Evolutionary conservation across 768 basidiomycete species (phyloP), one percentile per base, ranked within the genome.

Genomic region (Pleurotus platypus): DNA sequence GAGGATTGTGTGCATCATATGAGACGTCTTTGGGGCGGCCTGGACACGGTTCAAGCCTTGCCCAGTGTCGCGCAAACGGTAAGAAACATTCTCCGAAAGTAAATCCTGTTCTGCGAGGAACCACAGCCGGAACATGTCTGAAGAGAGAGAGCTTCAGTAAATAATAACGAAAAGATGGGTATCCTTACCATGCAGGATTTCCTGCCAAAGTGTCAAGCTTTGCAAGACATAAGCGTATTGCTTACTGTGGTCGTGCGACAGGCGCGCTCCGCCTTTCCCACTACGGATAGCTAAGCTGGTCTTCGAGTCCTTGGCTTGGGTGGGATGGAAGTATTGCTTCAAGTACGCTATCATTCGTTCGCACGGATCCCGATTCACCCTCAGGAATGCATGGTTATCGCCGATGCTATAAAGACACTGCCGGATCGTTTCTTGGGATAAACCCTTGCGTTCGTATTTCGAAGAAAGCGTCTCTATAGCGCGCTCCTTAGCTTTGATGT

Each of bases 11-110:
- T 92, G 90, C 92, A 93, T 93, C 84, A 90, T 86, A 26, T 89
- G 84, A n/a, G 90, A 85, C 2, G 92, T 94, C 69, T 92, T 93
- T 11, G 92, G 92, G 2, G 92, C 83, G 0, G 85, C 83, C 67
- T 93, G 92, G 9, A 94, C 90, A 46, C 92, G 87, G 71, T 94
- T 94, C 55, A 94, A 78, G n/a, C 92, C 92, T 64, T 94, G 92
- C 24, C 92, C 92, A 0, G 92, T 94, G 67, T 94, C 92, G 26
- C 92, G 85, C 39, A 94, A 77, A 27, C 92, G 87, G 68, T 94
- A 94, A 2, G 84, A 67, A 40, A 87, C 74, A 18, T 75, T 84
- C 64, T 92, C 85, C 5, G 89, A 85, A n/a, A 94, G 78, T 12
- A 94, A 69, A 62, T 94, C 92, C 59, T 87, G 83, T 65, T 93